Evolutionary conservation across 768 basidiomycete species (phyloP), one percentile per base, ranked within the genome.

Genomic region (Piloderma croceum): DNA sequence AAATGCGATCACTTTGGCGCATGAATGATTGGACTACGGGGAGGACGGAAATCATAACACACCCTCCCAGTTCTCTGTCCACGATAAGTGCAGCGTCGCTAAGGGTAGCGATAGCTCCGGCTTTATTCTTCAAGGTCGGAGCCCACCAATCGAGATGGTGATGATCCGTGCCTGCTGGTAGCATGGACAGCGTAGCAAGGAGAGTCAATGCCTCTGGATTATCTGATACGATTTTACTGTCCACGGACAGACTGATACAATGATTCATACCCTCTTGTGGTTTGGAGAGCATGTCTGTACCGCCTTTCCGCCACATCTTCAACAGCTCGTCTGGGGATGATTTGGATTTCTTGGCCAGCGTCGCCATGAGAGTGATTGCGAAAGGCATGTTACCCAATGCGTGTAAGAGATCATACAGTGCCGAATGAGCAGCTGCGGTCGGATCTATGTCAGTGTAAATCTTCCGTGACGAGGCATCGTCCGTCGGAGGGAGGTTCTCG

Each of bases 351-450:
- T 44, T 42, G 10, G 45, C 51, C 3, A 44, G 41, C 23, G 53
- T 52, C 5, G 66, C 65, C 51, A 66, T 53, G 4, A 68, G 50
- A 17, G 53, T 60, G 22, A 68, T 47, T 3, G 63, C 64, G 25
- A 60, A 45, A 25, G 66, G 64, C 39, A 64, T 50, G 39, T 52
- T 38, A 18, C 53, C 62, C 20, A 68, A 36, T 5, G 41, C 42
- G 2, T 45, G 34, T 22, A 63, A 41, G 2, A 63, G 44, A 3
- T 31, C 36, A 34, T 49, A 48, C 7, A 63, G 44, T 12, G 50
- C 54, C 19, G 49, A 42, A 20, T 54, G 47, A 24, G 45, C 36
- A 10, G 47, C 44, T 2, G 55, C 55, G 34, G 33, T 38, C 3
- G 48, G 44, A 37, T 54, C 38, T 22, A 56, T 46, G 13, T 39